Conservation (phyloP, 2,329 filamentous ascomycete genomes). For the Penicillium expansum region DNA sequence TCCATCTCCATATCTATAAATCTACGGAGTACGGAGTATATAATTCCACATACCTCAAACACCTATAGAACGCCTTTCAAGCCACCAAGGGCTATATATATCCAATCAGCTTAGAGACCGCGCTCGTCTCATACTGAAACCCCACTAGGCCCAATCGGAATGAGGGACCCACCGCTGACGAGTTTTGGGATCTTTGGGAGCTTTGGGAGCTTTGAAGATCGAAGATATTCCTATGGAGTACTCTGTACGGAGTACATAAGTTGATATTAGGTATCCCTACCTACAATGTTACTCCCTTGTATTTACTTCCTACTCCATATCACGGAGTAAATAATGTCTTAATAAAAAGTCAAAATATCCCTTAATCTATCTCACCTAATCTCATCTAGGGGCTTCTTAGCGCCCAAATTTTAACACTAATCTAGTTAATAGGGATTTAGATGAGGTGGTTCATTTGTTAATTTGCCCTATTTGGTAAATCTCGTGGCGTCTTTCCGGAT, state of each 20-base stretch:
- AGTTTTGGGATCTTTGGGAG: conserved; percentile 10
- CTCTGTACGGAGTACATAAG: too few species aligned
- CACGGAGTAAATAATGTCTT: too few species aligned
- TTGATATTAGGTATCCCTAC: background rate
- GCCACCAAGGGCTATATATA: background rate
- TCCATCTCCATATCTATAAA: background rate
- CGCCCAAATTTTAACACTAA: conserved; percentile 1
- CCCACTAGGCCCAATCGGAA: conserved; percentile 14
- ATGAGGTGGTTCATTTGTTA: background rate
- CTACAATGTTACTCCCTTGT: background rate
- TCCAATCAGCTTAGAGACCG: conserved; percentile 5
- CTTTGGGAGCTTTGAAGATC: background rate
- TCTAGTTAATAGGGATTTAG: background rate
- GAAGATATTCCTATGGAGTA: background rate
- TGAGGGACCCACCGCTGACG: conserved; percentile 19
- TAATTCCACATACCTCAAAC: background rate
- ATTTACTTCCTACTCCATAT: too few species aligned
- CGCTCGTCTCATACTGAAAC: conserved; percentile 24
- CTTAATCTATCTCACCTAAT: background rate
- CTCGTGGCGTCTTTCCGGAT: background rate
- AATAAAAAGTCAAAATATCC: background rate
- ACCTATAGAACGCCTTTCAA: background rate
- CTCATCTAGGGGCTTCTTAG: conserved; percentile 3
- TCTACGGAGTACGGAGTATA: too few species aligned
- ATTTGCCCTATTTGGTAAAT: background rate